Evolutionary conservation across 164 flowering plant species (phyloP), one percentile per base, ranked within the genome.

Genomic region (Macadamia tetraphylla): DNA sequence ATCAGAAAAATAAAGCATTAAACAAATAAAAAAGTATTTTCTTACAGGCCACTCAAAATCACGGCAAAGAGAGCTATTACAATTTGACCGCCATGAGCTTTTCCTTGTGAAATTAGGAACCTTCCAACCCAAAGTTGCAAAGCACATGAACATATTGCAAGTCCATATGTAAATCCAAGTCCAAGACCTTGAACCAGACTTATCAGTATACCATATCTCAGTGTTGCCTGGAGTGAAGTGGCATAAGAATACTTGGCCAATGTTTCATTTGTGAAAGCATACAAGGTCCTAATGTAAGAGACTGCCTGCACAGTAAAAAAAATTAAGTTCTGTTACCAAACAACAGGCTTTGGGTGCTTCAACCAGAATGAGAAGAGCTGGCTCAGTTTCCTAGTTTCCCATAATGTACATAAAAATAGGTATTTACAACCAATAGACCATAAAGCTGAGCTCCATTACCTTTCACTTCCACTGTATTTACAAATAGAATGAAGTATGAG

Each of bases 141-240:
- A 51, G 99, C 97, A 80, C 99, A 94, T 63, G 99, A 94, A 81
- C 99, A 94, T 69, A 94, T 94, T 23, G 97, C 99, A 77, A 94
- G 97, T 52, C 99, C 99, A 84, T 94, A 94, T 23, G 99, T 94
- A 77, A 94, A 94, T 71, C 99, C 99, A 77, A 94, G 97, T 15
- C 99, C 99, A 82, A 94, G 96, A 32, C 99, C 99, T 89, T 94
- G 99, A 70, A 94, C 99, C 69, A 94, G 96, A 78, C 99, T 92
- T 70, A 94, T 94, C 79, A 90, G 64, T 79, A 94, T 92, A 55
- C 99, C 99, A 79, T 90, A 92, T 85, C 98, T 85, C 55, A 94
- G 73, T 17, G 99, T 92, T 63, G 97, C 97, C 87, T 94, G 98
- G 32, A 94, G 89, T 29, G 99, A 92, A 70, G 94, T 89, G 49